A percentile compares a stretch with the other conserved stretches of the same genome.
These are phyloP conservation scores for Penicillium longicatenatum DNA, from an alignment of 495 filamentous ascomycete species.

Conservation along the genomic window DNA sequence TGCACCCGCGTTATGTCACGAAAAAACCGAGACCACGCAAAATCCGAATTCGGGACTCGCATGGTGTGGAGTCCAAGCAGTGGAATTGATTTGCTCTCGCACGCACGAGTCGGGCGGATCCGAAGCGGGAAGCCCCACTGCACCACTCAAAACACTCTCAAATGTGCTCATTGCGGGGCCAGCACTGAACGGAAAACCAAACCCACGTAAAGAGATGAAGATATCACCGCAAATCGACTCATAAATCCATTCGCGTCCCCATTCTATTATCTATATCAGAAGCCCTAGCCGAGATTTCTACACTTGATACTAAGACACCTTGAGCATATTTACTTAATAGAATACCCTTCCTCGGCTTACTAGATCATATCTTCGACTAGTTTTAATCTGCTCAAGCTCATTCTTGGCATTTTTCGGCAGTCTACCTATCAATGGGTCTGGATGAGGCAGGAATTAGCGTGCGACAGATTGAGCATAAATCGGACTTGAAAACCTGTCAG, in stretches of 20 bases:
- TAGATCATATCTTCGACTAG: neutral
- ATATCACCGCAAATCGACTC: constrained; percentile 2
- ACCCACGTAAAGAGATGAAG: neutral
- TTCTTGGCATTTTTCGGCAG: neutral
- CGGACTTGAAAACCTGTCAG: neutral
- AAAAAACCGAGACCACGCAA: neutral
- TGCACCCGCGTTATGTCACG: neutral
- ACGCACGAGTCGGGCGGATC: constrained; percentile 1
- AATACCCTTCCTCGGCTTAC: neutral
- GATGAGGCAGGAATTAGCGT: constrained; percentile 1
- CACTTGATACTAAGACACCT: neutral
- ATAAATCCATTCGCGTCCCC: neutral
- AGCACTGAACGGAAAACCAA: neutral
- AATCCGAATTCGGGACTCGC: neutral
- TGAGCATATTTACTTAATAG: neutral
- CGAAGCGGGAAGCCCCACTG: constrained; percentile 11
- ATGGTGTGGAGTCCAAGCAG: neutral
- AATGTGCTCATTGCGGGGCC: constrained; percentile 18
- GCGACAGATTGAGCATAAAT: constrained; percentile 7
- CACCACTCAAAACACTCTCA: constrained; percentile 12
- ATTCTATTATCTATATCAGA: neutral
- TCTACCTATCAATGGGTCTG: neutral
- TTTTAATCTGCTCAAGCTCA: neutral
- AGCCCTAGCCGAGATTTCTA: neutral
- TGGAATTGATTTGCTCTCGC: neutral